These are phyloP conservation scores for Hanseniaspora hatyaiensis DNA, from an alignment of 805 yeast species.

Conservation along the genomic window DNA sequence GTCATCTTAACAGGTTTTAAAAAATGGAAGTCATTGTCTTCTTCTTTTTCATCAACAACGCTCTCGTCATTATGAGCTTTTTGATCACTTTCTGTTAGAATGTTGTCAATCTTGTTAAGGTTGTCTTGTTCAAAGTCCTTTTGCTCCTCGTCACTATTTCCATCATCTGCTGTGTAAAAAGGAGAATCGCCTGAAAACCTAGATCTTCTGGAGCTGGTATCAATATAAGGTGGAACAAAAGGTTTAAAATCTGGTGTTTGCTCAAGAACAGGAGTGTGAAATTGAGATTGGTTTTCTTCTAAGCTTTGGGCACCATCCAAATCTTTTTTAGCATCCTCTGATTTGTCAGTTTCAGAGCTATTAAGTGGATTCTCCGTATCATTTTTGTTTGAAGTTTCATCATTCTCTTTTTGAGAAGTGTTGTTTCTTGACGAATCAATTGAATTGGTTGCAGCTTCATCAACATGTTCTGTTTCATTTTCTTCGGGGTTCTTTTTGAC, in stretches of 20 bases:
- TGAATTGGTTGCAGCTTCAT: background rate
- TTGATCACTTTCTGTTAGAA: background rate
- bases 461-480: too few species aligned
- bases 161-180: slow-evolving; percentile 9
- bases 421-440: slow-evolving; percentile 22
- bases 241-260: slow-evolving; percentile 5
- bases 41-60: background rate
- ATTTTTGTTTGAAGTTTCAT: slow-evolving; percentile 17
- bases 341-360: slow-evolving; percentile 8
- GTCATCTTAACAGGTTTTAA: background rate
- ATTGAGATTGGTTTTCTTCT: background rate
- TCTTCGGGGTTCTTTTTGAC: too few species aligned
- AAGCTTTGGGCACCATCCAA: background rate
- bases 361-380: slow-evolving; percentile 19
- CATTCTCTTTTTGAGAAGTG: slow-evolving; percentile 20
- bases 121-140: background rate
- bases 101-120: background rate
- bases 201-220: background rate
- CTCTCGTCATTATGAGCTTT: background rate
- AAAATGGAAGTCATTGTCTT: background rate
- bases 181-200: slow-evolving; percentile 2
- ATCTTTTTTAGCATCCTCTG: background rate
- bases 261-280: background rate
- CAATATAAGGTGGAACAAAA: background rate
- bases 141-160: background rate